Evolutionary conservation across 345 rosid species (phyloP).

Genomic region (Mangifera indica): DNA sequence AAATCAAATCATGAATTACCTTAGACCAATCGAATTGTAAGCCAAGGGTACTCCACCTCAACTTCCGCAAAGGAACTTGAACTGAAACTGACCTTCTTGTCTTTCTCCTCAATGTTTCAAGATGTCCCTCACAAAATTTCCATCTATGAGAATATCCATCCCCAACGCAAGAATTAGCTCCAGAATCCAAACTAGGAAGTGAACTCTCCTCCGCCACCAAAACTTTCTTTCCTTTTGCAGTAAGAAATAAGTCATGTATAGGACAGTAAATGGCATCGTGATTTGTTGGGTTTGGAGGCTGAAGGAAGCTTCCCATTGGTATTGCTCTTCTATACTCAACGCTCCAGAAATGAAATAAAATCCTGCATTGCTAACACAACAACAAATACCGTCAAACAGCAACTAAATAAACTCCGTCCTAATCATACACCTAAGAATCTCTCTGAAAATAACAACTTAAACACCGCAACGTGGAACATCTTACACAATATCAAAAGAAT

Average conservation of each 20-base stretch:
- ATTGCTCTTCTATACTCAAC: slow-evolving; percentile 70
- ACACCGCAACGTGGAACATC: not conserved
- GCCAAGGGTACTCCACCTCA: slow-evolving; percentile 94
- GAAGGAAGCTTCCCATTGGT: slow-evolving; percentile 73
- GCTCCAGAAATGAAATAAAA: slow-evolving; percentile 80
- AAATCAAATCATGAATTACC: slow-evolving; percentile 32
- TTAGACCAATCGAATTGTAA: slow-evolving; percentile 95
- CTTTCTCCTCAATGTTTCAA: slow-evolving; percentile 30
- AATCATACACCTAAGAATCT: not conserved
- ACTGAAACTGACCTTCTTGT: slow-evolving; percentile 46
- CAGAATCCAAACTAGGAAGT: slow-evolving; percentile 26
- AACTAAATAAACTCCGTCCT: not conserved
- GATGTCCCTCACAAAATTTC: slow-evolving; percentile 52
- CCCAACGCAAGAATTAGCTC: slow-evolving; percentile 22
- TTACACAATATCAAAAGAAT: no score
- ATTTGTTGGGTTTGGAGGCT: slow-evolving; percentile 89
- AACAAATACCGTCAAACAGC: not conserved
- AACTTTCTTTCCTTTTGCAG: slow-evolving; percentile 55
- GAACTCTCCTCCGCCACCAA: slow-evolving; percentile 36
- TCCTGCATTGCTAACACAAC: slow-evolving; percentile 37
- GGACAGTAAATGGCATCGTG: slow-evolving; percentile 89
- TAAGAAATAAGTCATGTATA: slow-evolving; percentile 51
- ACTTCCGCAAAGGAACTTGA: slow-evolving; percentile 59
- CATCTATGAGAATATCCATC: slow-evolving; percentile 39
- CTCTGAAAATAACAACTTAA: not conserved